Conservation (phyloP, 2,329 filamentous ascomycete genomes). For the Colletotrichum acutatum region DNA sequence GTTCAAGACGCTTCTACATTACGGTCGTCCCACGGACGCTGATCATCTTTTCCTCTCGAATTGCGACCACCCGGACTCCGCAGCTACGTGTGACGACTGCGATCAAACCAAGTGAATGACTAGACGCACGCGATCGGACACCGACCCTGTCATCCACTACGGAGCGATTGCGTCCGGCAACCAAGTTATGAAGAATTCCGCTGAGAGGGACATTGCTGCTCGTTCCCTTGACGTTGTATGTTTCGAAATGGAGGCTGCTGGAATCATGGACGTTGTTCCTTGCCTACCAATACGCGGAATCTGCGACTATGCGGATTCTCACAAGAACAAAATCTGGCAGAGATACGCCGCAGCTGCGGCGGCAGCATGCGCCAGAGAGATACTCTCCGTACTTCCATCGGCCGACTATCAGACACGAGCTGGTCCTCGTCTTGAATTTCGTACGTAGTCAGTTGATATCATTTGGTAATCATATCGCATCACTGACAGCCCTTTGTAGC, state of each 20-base stretch:
- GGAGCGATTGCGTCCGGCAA: constrained; percentile 44
- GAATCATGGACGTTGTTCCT: constrained; percentile 36
- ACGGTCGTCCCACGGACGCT: neutral
- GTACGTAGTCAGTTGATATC: neutral
- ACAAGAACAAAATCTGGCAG: constrained; percentile 50
- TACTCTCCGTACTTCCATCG: constrained; percentile 4
- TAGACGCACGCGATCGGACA: neutral
- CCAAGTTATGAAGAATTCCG: constrained; percentile 45
- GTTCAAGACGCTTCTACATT: neutral
- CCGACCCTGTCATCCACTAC: constrained; percentile 28
- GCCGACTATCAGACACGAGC: accelerated
- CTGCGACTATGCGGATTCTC: constrained; percentile 50
- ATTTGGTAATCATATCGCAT: neutral
- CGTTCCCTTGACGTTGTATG: constrained; percentile 5
- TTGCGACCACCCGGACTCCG: neutral
- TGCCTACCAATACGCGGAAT: constrained; percentile 48
- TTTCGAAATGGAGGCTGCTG: constrained; percentile 44
- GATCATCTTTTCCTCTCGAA: constrained; percentile 7
- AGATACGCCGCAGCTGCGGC: constrained; percentile 46
- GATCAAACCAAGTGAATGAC: constrained; percentile 1
- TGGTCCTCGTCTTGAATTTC: accelerated
- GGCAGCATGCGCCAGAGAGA: constrained; percentile 39
- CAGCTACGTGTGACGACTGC: neutral
- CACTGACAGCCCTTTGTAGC: no score
- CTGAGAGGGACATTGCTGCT: constrained; percentile 43